Percentiles rank a stretch among this genome's conserved stretches.
Evolutionary conservation across 2,329 filamentous ascomycete species (phyloP).

Genomic region (Cordyceps militaris): DNA sequence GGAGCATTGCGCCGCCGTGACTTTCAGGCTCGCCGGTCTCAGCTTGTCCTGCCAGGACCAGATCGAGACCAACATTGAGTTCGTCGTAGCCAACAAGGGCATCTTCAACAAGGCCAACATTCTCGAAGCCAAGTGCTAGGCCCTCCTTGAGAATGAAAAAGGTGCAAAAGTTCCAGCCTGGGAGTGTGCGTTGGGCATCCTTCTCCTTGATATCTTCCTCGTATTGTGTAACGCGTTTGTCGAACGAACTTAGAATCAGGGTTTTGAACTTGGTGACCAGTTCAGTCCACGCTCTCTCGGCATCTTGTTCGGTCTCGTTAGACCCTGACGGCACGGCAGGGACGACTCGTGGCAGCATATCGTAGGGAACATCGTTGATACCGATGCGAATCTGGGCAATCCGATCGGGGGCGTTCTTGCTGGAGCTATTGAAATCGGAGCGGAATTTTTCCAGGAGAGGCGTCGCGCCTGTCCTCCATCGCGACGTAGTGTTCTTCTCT

Average conservation of each 20-base stretch:
- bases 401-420: constrained; percentile 66
- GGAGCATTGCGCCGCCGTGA: constrained; percentile 65
- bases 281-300: constrained; percentile 76
- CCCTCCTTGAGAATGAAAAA: constrained; percentile 98
- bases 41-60: constrained; percentile 68
- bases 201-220: constrained; percentile 96
- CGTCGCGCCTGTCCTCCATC: constrained; percentile 72
- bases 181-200: constrained; percentile 75
- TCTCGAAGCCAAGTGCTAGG: constrained; percentile 87
- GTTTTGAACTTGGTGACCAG: constrained; percentile 80
- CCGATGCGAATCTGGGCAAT: constrained; percentile 80
- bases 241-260: constrained; percentile 82
- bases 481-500: constrained; percentile 62
- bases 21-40: constrained; percentile 51
- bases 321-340: constrained; percentile 58
- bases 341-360: constrained; percentile 54
- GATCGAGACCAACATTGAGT: constrained; percentile 78
- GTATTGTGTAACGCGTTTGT: constrained; percentile 84
- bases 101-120: constrained; percentile 91
- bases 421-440: constrained; percentile 74
- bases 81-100: constrained; percentile 93
- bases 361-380: constrained; percentile 61
- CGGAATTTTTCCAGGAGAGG: constrained; percentile 85
- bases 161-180: constrained; percentile 98
- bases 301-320: constrained; percentile 66